These are phyloP conservation scores for Pascua sp. DNA, from an alignment of 1,284 basidiomycete species.

Conservation along the genomic window DNA sequence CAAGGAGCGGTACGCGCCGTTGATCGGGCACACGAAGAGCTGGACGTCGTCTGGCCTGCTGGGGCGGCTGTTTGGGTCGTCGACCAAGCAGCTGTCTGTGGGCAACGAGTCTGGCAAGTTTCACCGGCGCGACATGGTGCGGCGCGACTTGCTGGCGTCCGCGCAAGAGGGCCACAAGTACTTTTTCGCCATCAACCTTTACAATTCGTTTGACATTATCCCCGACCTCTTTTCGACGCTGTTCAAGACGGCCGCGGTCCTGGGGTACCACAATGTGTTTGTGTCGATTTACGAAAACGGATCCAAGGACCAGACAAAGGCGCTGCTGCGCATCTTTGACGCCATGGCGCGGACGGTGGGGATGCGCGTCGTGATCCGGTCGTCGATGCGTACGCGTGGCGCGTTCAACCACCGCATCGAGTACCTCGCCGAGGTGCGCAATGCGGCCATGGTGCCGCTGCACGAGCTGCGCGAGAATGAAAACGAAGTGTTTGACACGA, in stretches of 20 bases:
- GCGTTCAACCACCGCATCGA: constrained; percentile 98
- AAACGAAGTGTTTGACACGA: constrained; percentile 86
- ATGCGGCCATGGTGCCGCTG: constrained; percentile 86
- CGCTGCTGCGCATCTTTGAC: constrained; percentile 85
- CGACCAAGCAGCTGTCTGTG: constrained; percentile 28
- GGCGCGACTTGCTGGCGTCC: constrained; percentile 45
- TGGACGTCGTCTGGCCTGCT: constrained; percentile 59
- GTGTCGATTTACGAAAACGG: constrained; percentile 98
- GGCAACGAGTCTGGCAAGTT: constrained; percentile 27
- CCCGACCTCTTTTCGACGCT: constrained; percentile 94
- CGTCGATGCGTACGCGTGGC: constrained; percentile 81
- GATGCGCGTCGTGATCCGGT: constrained; percentile 83
- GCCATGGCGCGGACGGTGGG: constrained; percentile 82
- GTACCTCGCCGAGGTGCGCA: constrained; percentile 93
- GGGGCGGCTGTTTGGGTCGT: constrained; percentile 45
- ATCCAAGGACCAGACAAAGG: constrained; percentile 92
- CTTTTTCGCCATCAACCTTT: constrained; percentile 95
- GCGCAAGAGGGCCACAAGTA: constrained; percentile 70
- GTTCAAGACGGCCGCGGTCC: constrained; percentile 79
- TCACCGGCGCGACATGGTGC: constrained; percentile 52
- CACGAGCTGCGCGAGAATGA: constrained; percentile 85
- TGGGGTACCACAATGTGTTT: constrained; percentile 93
- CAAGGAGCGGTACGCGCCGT: constrained; percentile 71
- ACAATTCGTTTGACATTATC: constrained; percentile 96
- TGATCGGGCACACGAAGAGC: constrained; percentile 71